A percentile compares a stretch with the other conserved stretches of the same genome.
These are phyloP conservation scores for Spathaspora passalidarum DNA, from an alignment of 805 yeast genomes.

Conservation along the genomic window DNA sequence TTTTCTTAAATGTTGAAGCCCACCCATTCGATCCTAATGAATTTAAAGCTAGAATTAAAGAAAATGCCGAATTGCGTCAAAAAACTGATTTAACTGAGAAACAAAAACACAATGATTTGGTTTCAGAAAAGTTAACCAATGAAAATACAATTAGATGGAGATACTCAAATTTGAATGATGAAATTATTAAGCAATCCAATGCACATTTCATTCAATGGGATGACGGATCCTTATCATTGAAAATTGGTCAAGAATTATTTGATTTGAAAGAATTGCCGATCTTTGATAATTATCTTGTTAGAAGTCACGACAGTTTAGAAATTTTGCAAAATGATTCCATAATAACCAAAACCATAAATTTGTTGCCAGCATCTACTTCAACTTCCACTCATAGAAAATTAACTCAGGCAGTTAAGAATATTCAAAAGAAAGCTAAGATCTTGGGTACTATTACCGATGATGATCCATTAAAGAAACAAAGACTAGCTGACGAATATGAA, in stretches of 20 bases:
- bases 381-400: constrained; percentile 79
- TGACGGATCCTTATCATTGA: constrained; percentile 84
- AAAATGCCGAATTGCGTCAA: constrained; percentile 29
- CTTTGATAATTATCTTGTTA: constrained; percentile 69
- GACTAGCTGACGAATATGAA: constrained; percentile 63
- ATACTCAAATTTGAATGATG: constrained; percentile 71
- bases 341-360: constrained; percentile 62
- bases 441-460: constrained; percentile 52
- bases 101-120: constrained; percentile 43
- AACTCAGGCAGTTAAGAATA: constrained; percentile 62
- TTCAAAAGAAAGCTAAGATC: constrained; percentile 46
- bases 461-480: constrained; percentile 71
- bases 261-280: constrained; percentile 67
- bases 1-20: constrained; percentile 78
- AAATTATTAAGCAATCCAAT: constrained; percentile 80
- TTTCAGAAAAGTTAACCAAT: constrained; percentile 64
- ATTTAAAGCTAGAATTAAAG: constrained; percentile 51
- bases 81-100: constrained; percentile 29
- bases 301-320: constrained; percentile 68
- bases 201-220: constrained; percentile 91
- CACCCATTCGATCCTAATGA: constrained; percentile 77
- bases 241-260: constrained; percentile 82
- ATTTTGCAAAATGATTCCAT: constrained; percentile 67
- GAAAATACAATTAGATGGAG: constrained; percentile 94
- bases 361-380: constrained; percentile 87